Evolutionary conservation across 1,284 basidiomycete species (phyloP).

Genomic region (Trametes pubescens): DNA sequence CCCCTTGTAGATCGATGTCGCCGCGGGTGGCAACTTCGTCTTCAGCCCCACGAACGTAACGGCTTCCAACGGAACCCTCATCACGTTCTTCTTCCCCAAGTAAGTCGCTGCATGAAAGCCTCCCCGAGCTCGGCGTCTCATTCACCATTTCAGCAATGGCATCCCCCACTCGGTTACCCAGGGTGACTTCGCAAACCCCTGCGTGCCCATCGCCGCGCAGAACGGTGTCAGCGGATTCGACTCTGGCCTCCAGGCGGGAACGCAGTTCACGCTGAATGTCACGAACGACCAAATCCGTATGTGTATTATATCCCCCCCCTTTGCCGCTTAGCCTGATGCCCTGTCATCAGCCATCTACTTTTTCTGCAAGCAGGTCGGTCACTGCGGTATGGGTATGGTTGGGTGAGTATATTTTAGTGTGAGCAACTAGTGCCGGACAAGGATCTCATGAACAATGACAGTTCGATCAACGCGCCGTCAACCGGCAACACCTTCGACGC

Average conservation of each 20-base stretch:
- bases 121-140: background rate
- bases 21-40: conserved; percentile 46
- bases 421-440: background rate
- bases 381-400: conserved; percentile 69
- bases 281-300: conserved; percentile 57
- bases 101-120: conserved; percentile 37
- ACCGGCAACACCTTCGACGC: conserved; percentile 60
- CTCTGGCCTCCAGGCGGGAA: conserved; percentile 52
- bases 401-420: conserved; percentile 43
- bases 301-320: conserved; percentile 17
- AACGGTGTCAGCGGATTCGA: conserved; percentile 56
- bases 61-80: conserved; percentile 55
- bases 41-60: conserved; percentile 57
- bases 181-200: conserved; percentile 57
- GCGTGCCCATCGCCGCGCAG: conserved; percentile 53
- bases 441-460: conserved; percentile 18
- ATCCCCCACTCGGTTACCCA: conserved; percentile 63
- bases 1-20: conserved; percentile 54
- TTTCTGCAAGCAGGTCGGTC: conserved; percentile 63
- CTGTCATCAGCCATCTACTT: conserved; percentile 62
- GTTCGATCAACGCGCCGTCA: conserved; percentile 67
- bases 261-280: conserved; percentile 58
- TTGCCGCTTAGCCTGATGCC: no score
- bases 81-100: conserved; percentile 64
- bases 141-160: conserved; percentile 13